Conservation (phyloP, 306 rosid species). For the Cucumis sativus region DNA sequence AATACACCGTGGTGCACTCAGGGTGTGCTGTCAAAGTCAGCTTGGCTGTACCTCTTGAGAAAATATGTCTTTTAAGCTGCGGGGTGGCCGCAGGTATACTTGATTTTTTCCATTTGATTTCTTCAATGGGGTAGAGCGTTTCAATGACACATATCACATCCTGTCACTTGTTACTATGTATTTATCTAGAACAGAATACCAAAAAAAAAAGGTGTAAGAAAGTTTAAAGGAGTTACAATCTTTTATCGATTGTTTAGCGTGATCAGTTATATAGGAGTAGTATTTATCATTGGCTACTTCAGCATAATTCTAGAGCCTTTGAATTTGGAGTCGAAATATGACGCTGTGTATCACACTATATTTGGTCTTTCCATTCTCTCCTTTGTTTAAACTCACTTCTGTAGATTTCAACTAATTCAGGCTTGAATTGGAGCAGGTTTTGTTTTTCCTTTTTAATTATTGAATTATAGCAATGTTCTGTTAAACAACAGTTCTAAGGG, state of each 20-base stretch:
- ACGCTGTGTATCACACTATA: neutral
- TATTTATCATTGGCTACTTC: neutral
- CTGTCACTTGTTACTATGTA: neutral
- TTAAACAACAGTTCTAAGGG: neutral
- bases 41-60: constrained; percentile 58
- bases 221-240: no score
- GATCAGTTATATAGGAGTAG: neutral
- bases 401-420: neutral
- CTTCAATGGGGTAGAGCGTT: neutral
- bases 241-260: neutral
- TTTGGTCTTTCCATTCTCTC: neutral
- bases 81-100: constrained; percentile 86
- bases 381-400: neutral
- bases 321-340: neutral
- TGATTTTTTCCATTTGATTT: neutral
- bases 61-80: constrained; percentile 81
- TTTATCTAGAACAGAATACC: neutral
- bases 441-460: neutral
- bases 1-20: constrained; percentile 78
- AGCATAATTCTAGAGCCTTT: neutral
- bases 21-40: constrained; percentile 91
- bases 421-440: neutral
- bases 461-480: neutral
- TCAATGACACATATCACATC: neutral
- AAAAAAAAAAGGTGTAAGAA: neutral